phyloP scores from a whole-genome alignment of 2,329 filamentous ascomycete genomes.

The Phialocephala subalpina region DNA sequence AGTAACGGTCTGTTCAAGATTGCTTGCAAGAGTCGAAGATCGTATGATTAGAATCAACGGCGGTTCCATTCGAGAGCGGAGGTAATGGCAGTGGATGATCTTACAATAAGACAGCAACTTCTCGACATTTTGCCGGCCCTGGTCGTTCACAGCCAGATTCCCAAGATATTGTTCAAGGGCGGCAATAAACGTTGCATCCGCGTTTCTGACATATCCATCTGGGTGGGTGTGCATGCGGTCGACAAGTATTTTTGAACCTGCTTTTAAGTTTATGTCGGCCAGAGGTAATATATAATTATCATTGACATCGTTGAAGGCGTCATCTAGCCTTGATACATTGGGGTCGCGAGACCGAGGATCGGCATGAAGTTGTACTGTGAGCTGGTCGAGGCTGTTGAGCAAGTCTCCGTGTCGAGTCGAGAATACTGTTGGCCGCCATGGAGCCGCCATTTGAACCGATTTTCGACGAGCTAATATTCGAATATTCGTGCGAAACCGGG shows the following conservation, averaged over 20 bases:
- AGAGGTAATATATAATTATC: not conserved
- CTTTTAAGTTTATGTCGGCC: not conserved
- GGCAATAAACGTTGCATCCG: not conserved
- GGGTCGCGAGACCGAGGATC: too few relatives aligned
- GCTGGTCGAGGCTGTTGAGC: too few relatives aligned
- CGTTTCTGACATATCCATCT: not conserved
- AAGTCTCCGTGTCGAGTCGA: too few relatives aligned
- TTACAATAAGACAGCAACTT: slow-evolving; percentile 5
- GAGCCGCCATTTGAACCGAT: too few relatives aligned
- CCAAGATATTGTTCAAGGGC: not conserved
- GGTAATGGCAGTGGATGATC: not conserved
- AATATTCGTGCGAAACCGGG: not conserved
- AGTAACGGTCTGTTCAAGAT: not conserved
- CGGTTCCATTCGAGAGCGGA: not conserved
- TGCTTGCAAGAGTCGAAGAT: not conserved
- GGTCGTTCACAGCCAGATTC: not conserved
- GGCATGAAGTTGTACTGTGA: too few relatives aligned
- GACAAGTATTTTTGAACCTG: not conserved
- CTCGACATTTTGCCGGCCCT: not conserved
- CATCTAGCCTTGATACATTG: not conserved
- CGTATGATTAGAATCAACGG: not conserved
- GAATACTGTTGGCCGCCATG: too few relatives aligned
- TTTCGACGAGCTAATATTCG: not conserved
- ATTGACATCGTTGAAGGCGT: not conserved
- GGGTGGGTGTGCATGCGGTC: not conserved